phyloP scores from a whole-genome alignment of 2,329 filamentous ascomycete species.

The Colletotrichum horii region DNA sequence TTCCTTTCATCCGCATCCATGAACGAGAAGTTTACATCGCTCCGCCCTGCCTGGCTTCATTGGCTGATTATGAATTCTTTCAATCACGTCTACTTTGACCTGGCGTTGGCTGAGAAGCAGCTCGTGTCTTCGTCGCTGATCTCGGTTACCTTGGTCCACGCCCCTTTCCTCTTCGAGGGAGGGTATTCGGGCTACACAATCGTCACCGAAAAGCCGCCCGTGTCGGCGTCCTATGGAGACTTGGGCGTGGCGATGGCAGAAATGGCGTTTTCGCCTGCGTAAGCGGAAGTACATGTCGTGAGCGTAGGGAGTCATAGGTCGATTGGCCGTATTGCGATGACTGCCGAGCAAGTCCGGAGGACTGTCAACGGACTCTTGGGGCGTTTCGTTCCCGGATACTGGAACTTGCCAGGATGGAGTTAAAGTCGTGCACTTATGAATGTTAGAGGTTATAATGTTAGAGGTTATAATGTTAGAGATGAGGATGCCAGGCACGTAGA shows the following conservation, averaged over 20 bases:
- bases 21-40: neutral
- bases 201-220: neutral
- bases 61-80: neutral
- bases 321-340: fast-evolving
- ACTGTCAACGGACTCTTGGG: neutral
- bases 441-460: too few relatives aligned
- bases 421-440: neutral
- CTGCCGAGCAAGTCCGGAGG: neutral
- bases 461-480: too few relatives aligned
- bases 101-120: neutral
- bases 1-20: neutral
- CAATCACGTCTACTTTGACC: neutral
- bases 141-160: neutral
- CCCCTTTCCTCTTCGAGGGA: neutral
- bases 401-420: neutral
- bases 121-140: neutral
- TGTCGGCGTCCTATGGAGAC: neutral
- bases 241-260: neutral
- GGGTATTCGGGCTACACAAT: neutral
- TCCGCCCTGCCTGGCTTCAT: neutral
- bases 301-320: neutral
- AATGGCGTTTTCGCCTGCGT: neutral
- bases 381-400: neutral
- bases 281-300: neutral
- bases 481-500: too few relatives aligned